Base-by-base conservation (phyloP, 352 stramenopile species). In the Aphanomyces invadans region DNA sequence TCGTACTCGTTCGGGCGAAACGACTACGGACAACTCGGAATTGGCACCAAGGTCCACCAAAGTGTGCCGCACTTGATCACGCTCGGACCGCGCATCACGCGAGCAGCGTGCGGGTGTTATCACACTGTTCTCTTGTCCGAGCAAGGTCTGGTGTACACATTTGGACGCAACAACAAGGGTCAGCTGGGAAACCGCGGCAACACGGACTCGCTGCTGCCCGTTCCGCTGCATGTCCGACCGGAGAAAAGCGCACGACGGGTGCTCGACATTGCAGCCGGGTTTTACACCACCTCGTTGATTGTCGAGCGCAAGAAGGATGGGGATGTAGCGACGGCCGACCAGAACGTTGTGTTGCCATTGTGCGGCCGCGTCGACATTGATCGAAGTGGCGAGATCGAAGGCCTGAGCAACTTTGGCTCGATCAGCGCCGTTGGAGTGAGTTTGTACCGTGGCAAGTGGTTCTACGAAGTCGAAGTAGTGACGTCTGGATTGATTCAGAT, bases 401-500 rank as follows among this genome's bases (percentile, higher is more conserved):
- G 86, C 0, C 51, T 95, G 44, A 95, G 86, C 68, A 95, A 95
- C 70, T 95, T 95, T 70, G 86, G 86, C 0, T 92, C 86, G 0
- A 86, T 95, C 38, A 89, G 81, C 4, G 92, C 86, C 0, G 68
- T 84, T 11, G 84, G 86, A 2, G 78, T 93, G 19, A 79, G 80
- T 0, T 66, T 95, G 0, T 88, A 89, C 44, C 62, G 70, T 54
- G 90, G 90, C 0, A 96, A 95, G 60, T 97, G 91, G 91, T 97
- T 97, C 70, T 97, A 97, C 61, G 91, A 97, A 72, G 87, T 97
- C 32, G 83, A 95, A 56, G 77, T 97, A 1, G 78, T 96, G 25
- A 95, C 86, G 7, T 92, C 83, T 44, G 90, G 91, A 11, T 74
- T 96, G 51, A 96, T 97, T 68, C 91, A 97, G 72, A 87, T 97